These are phyloP conservation scores for Clarireedia paspali DNA, from an alignment of 2,329 filamentous ascomycete genomes.

Conservation along the genomic window DNA sequence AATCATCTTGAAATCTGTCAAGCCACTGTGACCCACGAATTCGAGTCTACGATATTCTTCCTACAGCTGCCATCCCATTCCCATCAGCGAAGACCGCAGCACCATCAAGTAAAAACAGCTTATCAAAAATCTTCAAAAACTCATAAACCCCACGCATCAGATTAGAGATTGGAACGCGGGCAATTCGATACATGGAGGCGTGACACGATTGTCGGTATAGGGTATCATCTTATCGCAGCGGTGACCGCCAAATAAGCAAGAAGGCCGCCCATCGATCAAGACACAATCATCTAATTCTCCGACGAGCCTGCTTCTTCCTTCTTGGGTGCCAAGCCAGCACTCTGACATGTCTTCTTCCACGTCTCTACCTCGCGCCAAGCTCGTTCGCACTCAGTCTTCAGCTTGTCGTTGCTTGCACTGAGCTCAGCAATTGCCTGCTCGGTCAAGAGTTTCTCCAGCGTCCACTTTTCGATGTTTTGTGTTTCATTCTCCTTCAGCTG, in stretches of 20 bases:
- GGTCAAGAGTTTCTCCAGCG: constrained; percentile 79
- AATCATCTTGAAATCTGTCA: too few species aligned
- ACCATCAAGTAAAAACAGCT: constrained; percentile 1
- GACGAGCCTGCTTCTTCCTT: constrained; percentile 32
- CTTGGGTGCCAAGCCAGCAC: constrained; percentile 45
- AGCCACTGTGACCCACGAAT: neutral
- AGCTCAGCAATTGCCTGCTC: constrained; percentile 87
- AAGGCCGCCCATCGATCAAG: constrained; percentile 22
- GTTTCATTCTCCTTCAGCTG: constrained; percentile 92
- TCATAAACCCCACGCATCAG: neutral
- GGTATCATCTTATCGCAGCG: constrained; percentile 25
- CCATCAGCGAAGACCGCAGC: neutral
- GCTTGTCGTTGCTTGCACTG: constrained; percentile 77
- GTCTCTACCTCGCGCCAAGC: constrained; percentile 71
- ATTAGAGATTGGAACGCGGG: constrained; percentile 10
- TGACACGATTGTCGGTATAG: constrained; percentile 21
- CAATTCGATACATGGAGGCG: constrained; percentile 25
- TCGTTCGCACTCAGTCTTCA: constrained; percentile 72
- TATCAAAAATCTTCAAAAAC: constrained; percentile 5
- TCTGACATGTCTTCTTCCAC: constrained; percentile 65
- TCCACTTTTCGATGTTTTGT: constrained; percentile 92
- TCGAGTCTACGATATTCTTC: neutral
- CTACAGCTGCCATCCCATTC: neutral
- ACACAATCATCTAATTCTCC: constrained; percentile 24
- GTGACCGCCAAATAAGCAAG: constrained; percentile 19